These are phyloP conservation scores for Puccinia triticina DNA, from an alignment of 1,284 basidiomycete species.

Conservation along the genomic window DNA sequence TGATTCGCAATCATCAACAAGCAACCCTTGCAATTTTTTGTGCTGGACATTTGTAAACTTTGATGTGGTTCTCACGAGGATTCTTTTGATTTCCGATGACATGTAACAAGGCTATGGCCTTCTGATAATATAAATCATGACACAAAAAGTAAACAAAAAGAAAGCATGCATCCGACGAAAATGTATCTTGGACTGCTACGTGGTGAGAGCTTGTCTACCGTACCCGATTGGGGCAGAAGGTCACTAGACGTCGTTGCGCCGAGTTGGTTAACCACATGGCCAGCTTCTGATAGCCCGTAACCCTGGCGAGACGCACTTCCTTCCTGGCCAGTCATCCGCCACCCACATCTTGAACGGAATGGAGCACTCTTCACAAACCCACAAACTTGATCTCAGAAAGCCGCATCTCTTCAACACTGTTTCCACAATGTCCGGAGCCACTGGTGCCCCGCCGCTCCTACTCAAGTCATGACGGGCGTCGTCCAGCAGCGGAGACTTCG, in stretches of 20 bases:
- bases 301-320: constrained; percentile 15
- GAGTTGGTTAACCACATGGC: constrained; percentile 53
- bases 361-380: constrained; percentile 52
- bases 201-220: constrained; percentile 56
- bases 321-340: not conserved
- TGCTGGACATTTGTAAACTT: too few relatives aligned
- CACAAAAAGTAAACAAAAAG: too few relatives aligned
- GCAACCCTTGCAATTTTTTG: too few relatives aligned
- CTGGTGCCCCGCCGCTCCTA: constrained; percentile 61
- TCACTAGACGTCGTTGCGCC: constrained; percentile 56
- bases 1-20: too few relatives aligned
- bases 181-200: too few relatives aligned
- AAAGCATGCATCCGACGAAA: too few relatives aligned
- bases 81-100: too few relatives aligned
- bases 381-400: constrained; percentile 58
- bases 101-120: too few relatives aligned
- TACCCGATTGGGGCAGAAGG: constrained; percentile 55
- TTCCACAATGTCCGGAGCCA: constrained; percentile 59
- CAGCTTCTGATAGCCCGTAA: constrained; percentile 58
- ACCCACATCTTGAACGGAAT: not conserved
- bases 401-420: constrained; percentile 60
- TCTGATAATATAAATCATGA: too few relatives aligned
- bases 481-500: constrained; percentile 58
- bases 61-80: too few relatives aligned
- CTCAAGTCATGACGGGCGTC: constrained; percentile 58